A percentile compares a stretch with the other conserved stretches of the same genome.
Conservation (phyloP, 352 stramenopile species). For the Phytophthora sp. region DNA sequence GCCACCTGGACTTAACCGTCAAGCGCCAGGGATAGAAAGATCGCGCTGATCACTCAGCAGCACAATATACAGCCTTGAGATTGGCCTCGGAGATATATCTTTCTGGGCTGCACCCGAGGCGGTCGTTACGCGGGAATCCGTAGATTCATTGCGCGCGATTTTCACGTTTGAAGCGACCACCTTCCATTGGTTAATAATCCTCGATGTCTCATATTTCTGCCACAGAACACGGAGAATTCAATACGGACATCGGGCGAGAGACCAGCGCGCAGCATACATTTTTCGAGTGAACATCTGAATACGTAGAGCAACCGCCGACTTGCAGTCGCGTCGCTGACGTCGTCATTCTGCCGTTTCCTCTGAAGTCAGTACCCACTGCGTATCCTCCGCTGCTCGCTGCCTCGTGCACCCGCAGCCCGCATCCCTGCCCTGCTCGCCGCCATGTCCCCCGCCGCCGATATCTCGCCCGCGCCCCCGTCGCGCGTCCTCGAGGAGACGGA, state of each 20-base stretch:
- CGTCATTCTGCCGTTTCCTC: constrained; percentile 33
- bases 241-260: constrained; percentile 7
- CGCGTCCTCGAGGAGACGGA: constrained; percentile 41
- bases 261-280: constrained; percentile 21
- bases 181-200: neutral
- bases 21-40: constrained; percentile 20
- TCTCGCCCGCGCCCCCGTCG: constrained; percentile 11
- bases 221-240: constrained; percentile 24
- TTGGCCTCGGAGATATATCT: constrained; percentile 2
- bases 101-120: constrained; percentile 1
- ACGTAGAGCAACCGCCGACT: constrained; percentile 13
- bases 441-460: constrained; percentile 41
- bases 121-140: constrained; percentile 32
- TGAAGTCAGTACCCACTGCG: neutral
- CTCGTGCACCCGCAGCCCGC: constrained; percentile 5
- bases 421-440: neutral
- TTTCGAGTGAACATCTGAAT: constrained; percentile 19
- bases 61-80: neutral
- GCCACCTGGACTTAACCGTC: constrained; percentile 9
- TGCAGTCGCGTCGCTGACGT: constrained; percentile 14
- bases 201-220: constrained; percentile 22
- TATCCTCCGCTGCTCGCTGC: neutral
- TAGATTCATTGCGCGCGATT: constrained; percentile 27
- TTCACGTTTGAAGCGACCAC: constrained; percentile 20
- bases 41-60: constrained; percentile 12